A percentile compares a stretch with the other conserved stretches of the same genome.
phyloP scores from a whole-genome alignment of 345 rosid species.

The Acer negundo region DNA sequence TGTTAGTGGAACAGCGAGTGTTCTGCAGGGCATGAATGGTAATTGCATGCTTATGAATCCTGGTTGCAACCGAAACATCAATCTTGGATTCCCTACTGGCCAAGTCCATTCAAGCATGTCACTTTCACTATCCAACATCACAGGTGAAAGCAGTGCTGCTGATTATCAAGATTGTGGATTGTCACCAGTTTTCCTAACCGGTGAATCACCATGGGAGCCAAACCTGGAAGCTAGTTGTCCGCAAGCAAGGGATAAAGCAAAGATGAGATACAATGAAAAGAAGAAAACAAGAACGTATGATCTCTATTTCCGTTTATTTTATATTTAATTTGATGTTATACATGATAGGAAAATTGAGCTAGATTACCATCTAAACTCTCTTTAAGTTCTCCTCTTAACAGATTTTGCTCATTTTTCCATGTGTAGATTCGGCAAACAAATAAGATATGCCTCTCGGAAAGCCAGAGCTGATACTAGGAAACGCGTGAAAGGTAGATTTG shows the following conservation, averaged over 20 bases:
- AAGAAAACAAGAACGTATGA: constrained; percentile 69
- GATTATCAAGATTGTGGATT: constrained; percentile 73
- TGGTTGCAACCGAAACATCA: constrained; percentile 41
- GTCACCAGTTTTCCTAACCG: constrained; percentile 51
- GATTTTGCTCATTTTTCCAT: constrained; percentile 13
- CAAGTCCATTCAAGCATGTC: constrained; percentile 65
- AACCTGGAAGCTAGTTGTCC: constrained; percentile 57
- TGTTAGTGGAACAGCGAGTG: constrained; percentile 27
- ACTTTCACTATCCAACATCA: constrained; percentile 54
- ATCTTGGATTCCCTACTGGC: constrained; percentile 50
- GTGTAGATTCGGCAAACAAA: constrained; percentile 78
- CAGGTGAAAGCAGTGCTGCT: constrained; percentile 57
- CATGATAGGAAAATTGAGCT: neutral
- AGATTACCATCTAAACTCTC: neutral
- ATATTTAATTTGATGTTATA: neutral
- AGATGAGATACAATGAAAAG: constrained; percentile 83
- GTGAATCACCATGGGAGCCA: constrained; percentile 82
- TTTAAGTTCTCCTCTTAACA: neutral
- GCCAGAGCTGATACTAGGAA: constrained; percentile 94
- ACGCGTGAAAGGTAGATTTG: constrained; percentile 92
- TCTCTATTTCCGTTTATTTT: constrained; percentile 1
- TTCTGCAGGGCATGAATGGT: constrained; percentile 30
- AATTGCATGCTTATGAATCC: constrained; percentile 45
- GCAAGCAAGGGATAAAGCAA: constrained; percentile 73
- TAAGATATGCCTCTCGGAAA: constrained; percentile 85